Evolutionary conservation across 1,284 basidiomycete species (phyloP), one percentile per base, ranked within the genome.

Genomic region (Microbotryum saponariae): DNA sequence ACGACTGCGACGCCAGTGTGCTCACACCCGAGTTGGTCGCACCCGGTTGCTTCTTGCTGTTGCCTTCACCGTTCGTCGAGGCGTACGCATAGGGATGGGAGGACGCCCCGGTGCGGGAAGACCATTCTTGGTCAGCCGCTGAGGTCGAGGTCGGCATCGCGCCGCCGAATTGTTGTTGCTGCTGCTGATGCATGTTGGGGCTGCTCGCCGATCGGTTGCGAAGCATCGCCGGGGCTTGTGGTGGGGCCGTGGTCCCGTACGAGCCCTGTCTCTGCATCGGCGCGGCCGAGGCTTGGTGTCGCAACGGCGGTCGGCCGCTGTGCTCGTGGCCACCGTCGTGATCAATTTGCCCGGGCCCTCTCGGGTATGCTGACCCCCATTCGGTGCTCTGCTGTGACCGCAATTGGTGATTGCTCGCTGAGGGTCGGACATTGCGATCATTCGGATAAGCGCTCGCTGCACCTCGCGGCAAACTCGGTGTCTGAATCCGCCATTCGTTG

Each of bases 161-260:
- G 20, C 9, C 31, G 14, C 21, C 31, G 20, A 29, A 29, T 10
- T 33, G n/a, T 29, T 25, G 33, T 20, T 53, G 51, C 23, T 27
- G 51, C 6, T 53, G 59, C 57, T 76, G 76, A 66, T 79, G 77
- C 42, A 79, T 77, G 56, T 79, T 77, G 3, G 79, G 79, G 25
- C 75, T 77, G 31, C 76, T 78, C 2, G 76, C 77, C 16, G 76
- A 78, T 49, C 79, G 72, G 58, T 68, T 76, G 37, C 79, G 75
- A 1, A 77, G 66, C 48, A 74, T 70, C 1, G 74, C 72, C 6
- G 77, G 69, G 5, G 66, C 61, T 18, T 16, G 59, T 53, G 10
- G 37, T 23, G n/a, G 52, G 58, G 8, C 27, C n/a, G 12, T 42
- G 48, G 21, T 42, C 14, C 53, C 54, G n/a, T 62, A 60, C 4